These are phyloP conservation scores for Tetracladium setigerum DNA, from an alignment of 495 filamentous ascomycete genomes.

Conservation along the genomic window DNA sequence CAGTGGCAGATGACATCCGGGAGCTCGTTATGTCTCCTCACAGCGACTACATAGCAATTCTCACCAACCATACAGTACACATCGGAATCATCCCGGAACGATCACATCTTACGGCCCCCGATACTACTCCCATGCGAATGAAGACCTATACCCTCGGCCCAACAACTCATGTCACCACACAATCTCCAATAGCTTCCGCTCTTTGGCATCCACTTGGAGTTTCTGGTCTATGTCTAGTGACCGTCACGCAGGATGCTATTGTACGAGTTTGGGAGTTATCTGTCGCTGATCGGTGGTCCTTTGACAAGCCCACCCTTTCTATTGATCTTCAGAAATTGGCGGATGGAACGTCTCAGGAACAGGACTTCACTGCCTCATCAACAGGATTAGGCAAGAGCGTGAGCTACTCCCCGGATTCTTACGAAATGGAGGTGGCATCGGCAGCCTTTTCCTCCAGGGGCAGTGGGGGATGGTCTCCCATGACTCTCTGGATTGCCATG, in stretches of 20 bases:
- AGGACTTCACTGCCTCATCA: constrained; percentile 65
- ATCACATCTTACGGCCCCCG: constrained; percentile 57
- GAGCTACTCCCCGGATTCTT: constrained; percentile 72
- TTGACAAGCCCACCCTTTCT: constrained; percentile 70
- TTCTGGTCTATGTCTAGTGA: constrained; percentile 65
- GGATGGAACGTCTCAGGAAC: constrained; percentile 65
- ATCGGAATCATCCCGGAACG: constrained; percentile 72
- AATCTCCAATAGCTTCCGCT: constrained; percentile 65
- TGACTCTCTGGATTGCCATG: constrained; percentile 93
- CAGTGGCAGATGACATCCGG: constrained; percentile 65
- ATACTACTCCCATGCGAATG: constrained; percentile 57
- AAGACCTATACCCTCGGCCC: constrained; percentile 82
- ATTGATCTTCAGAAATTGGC: constrained; percentile 77
- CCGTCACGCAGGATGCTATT: constrained; percentile 75
- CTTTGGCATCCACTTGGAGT: constrained; percentile 85
- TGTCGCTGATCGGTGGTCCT: constrained; percentile 69
- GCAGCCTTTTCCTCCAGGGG: constrained; percentile 73
- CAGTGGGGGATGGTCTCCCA: constrained; percentile 78
- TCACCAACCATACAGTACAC: constrained; percentile 77
- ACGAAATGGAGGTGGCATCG: constrained; percentile 83
- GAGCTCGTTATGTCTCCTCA: constrained; percentile 77
- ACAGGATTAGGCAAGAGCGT: constrained; percentile 54
- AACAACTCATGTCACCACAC: constrained; percentile 77
- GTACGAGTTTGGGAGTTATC: constrained; percentile 86
- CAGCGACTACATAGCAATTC: constrained; percentile 68